Evolutionary conservation across 2,329 filamentous ascomycete species (phyloP).

Genomic region (Penicillium olsonii): DNA sequence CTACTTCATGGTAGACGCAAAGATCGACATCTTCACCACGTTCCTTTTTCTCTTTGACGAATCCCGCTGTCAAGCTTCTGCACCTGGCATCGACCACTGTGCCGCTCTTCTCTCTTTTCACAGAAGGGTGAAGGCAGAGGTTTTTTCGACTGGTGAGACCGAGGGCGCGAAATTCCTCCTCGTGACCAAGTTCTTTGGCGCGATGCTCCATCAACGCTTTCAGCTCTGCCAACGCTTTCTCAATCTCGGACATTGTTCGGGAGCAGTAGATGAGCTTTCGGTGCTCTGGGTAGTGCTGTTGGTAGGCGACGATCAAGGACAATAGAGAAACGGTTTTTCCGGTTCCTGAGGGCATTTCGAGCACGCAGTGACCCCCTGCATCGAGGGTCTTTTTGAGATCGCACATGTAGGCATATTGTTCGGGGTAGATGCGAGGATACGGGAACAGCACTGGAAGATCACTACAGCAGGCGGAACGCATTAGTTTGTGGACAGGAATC

Average conservation of each 20-base stretch:
- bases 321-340: constrained; percentile 95
- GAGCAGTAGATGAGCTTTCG: constrained; percentile 98
- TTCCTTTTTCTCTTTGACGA: constrained; percentile 97
- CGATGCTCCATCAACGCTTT: constrained; percentile 95
- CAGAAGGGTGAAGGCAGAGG: constrained; percentile 90
- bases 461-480: constrained; percentile 37
- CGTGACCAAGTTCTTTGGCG: constrained; percentile 79
- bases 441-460: constrained; percentile 71
- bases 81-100: constrained; percentile 93
- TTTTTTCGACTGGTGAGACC: constrained; percentile 97
- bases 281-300: constrained; percentile 88
- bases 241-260: constrained; percentile 99
- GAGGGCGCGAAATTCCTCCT: constrained; percentile 89
- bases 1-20: constrained; percentile 90
- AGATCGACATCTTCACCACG: constrained; percentile 90
- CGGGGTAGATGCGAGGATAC: constrained; percentile 73
- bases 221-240: constrained; percentile 91
- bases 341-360: constrained; percentile 98
- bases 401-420: constrained; percentile 79
- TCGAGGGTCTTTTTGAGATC: constrained; percentile 88
- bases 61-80: constrained; percentile 90
- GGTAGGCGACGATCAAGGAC: constrained; percentile 94
- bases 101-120: constrained; percentile 95
- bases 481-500: constrained; percentile 11
- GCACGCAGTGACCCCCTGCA: constrained; percentile 88